phyloP scores from a whole-genome alignment of 176 grass and related monocot genomes.

The Triticum urartu region DNA sequence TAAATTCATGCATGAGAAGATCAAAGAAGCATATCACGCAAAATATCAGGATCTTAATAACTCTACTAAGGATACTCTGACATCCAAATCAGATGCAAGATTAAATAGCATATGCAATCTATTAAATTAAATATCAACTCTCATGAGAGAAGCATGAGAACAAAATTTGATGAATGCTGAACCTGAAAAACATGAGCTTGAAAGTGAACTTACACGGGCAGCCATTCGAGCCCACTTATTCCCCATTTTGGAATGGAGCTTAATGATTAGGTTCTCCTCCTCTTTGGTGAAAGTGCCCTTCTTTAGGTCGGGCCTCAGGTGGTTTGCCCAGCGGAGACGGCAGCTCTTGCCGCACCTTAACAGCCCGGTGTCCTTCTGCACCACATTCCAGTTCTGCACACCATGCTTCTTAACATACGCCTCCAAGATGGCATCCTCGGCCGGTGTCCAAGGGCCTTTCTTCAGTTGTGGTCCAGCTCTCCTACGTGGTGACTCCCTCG shows the following conservation, averaged over 20 bases:
- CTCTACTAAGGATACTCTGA: background rate
- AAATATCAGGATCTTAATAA: background rate
- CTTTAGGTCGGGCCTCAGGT: slow-evolving; percentile 74
- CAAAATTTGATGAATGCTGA: background rate
- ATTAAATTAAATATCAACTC: background rate
- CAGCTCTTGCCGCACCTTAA: slow-evolving; percentile 85
- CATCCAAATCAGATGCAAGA: background rate
- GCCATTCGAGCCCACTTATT: slow-evolving; percentile 90
- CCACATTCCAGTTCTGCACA: slow-evolving; percentile 81
- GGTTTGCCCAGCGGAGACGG: slow-evolving; percentile 84
- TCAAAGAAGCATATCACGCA: background rate
- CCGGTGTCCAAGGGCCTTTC: slow-evolving; percentile 80
- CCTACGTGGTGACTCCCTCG: slow-evolving; percentile 20
- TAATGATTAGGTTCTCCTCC: slow-evolving; percentile 67
- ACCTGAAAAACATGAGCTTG: background rate
- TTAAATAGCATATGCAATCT: background rate
- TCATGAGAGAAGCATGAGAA: background rate
- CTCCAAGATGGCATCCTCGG: slow-evolving; percentile 68
- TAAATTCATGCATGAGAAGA: slow-evolving; percentile 20
- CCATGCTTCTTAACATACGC: slow-evolving; percentile 76
- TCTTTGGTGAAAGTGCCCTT: slow-evolving; percentile 69
- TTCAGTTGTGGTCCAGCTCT: slow-evolving; percentile 37
- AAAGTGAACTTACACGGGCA: slow-evolving; percentile 49
- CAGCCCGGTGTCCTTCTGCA: slow-evolving; percentile 77
- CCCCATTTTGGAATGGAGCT: slow-evolving; percentile 65